These are phyloP conservation scores for Nissolia schottii DNA, from an alignment of 306 rosid species.

Conservation along the genomic window DNA sequence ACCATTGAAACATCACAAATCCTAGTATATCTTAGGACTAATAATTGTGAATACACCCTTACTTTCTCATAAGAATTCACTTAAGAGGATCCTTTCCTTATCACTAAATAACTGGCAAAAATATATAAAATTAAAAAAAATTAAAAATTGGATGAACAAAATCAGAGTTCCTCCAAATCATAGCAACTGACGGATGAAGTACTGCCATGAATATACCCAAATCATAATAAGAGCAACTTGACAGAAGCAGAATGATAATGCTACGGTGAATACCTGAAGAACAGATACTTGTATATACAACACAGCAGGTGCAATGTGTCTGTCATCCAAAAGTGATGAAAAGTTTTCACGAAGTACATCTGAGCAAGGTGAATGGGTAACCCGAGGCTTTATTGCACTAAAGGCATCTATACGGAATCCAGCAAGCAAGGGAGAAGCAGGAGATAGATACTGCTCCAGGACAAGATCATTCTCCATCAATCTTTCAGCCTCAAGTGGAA, in stretches of 20 bases:
- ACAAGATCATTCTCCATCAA: constrained; percentile 64
- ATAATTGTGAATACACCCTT: neutral
- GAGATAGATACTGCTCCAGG: constrained; percentile 70
- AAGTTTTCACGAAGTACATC: constrained; percentile 38
- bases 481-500: constrained; percentile 91
- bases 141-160: neutral
- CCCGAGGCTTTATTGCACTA: constrained; percentile 82
- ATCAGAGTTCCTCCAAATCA: neutral
- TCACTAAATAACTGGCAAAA: neutral
- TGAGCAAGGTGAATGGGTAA: constrained; percentile 78
- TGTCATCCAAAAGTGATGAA: constrained; percentile 63
- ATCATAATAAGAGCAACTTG: constrained; percentile 13
- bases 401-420: constrained; percentile 95
- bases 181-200: constrained; percentile 15
- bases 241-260: constrained; percentile 22
- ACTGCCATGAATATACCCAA: constrained; percentile 3
- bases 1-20: too few species aligned
- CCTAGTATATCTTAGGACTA: neutral
- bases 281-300: constrained; percentile 72
- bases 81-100: too few species aligned
- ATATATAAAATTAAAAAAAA: too few species aligned
- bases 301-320: constrained; percentile 81
- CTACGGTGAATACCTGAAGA: constrained; percentile 62
- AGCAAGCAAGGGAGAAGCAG: constrained; percentile 68
- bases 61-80: too few species aligned